These are phyloP conservation scores for Blastocystis sp. DNA, from an alignment of 352 stramenopile species.

Conservation along the genomic window DNA sequence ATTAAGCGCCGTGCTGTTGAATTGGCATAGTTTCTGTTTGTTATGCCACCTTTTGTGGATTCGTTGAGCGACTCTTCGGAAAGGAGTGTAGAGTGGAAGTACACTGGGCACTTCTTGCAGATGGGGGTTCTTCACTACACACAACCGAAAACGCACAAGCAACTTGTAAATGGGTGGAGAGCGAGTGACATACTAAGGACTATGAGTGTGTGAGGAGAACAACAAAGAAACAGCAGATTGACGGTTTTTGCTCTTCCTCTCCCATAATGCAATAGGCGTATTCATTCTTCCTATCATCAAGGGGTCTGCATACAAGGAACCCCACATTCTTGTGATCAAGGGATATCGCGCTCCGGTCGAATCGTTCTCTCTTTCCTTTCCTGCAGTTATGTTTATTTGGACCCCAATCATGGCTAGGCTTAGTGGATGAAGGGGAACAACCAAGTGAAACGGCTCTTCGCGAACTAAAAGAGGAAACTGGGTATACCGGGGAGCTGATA, in stretches of 20 bases:
- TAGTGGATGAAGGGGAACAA: conserved; percentile 30
- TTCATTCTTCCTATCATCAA: conserved; percentile 48
- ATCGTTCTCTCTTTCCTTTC: conserved; percentile 18
- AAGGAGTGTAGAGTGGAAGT: conserved; percentile 47
- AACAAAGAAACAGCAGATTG: conserved; percentile 56
- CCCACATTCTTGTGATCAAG: conserved; percentile 43
- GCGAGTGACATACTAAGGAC: not conserved
- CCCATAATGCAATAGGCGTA: conserved; percentile 6
- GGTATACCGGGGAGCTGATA: conserved; percentile 2
- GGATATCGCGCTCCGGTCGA: conserved; percentile 33
- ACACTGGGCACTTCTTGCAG: conserved; percentile 40
- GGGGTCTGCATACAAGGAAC: conserved; percentile 37
- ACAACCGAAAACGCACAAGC: not conserved
- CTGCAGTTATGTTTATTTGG: not conserved
- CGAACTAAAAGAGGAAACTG: conserved; percentile 60
- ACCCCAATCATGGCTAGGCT: not conserved
- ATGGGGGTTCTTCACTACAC: conserved; percentile 32
- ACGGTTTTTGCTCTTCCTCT: conserved; percentile 15
- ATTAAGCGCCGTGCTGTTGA: conserved; percentile 8
- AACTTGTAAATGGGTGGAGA: not conserved
- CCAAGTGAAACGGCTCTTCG: conserved; percentile 13
- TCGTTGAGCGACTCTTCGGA: conserved; percentile 2
- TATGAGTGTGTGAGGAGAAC: conserved; percentile 54
- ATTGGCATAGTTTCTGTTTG: conserved; percentile 52
- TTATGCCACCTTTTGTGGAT: conserved; percentile 11